Conservation (phyloP, 129 eudicot species). For the sunflower (Helianthus annuus) region DNA sequence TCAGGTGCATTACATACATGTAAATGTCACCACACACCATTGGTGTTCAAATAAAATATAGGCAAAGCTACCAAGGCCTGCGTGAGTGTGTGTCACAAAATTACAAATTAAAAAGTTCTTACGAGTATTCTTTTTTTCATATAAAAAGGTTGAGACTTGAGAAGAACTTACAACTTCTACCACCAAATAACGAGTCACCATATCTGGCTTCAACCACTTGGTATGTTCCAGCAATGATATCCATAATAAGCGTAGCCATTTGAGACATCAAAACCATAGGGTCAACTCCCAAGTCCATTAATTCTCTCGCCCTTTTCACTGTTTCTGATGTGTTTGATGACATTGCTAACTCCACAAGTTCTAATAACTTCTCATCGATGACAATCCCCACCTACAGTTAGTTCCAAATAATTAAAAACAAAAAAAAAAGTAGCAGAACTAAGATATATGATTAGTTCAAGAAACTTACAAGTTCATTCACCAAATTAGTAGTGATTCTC, state of each 20-base stretch:
- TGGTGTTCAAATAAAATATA: too few relatives aligned
- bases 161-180: conserved; percentile 73
- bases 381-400: conserved; percentile 72
- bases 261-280: conserved; percentile 86
- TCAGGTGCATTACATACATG: too few relatives aligned
- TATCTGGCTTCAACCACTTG: conserved; percentile 52
- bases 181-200: conserved; percentile 54
- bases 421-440: neutral
- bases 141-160: neutral
- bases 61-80: too few relatives aligned
- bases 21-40: too few relatives aligned
- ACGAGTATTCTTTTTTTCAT: neutral
- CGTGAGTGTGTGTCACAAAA: neutral
- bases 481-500: conserved; percentile 69
- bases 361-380: conserved; percentile 78
- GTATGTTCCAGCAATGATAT: conserved; percentile 85
- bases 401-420: neutral
- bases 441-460: conserved; percentile 11
- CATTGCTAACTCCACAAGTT: conserved; percentile 84
- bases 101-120: neutral
- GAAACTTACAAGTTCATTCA: conserved; percentile 87
- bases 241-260: conserved; percentile 82
- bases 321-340: conserved; percentile 89
- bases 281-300: conserved; percentile 86
- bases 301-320: conserved; percentile 77